phyloP scores from a whole-genome alignment of 805 yeast species.

The Ogataea siamensis region DNA sequence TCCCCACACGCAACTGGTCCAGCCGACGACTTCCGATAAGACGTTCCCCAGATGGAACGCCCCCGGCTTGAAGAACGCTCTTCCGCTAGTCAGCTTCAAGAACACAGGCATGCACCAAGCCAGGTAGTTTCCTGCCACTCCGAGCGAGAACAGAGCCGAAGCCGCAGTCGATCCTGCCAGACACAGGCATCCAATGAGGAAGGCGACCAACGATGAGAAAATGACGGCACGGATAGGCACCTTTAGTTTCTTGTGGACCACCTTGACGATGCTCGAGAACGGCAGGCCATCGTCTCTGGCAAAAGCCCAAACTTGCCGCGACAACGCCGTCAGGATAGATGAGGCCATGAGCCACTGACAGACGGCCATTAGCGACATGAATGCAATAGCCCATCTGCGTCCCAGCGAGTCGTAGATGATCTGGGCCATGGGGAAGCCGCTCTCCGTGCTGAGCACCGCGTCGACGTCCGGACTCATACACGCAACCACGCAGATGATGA shows the following conservation, averaged over 20 bases:
- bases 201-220: slow-evolving; percentile 49
- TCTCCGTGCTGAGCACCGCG: slow-evolving; percentile 40
- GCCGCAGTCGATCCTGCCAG: slow-evolving; percentile 61
- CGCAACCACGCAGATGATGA: slow-evolving; percentile 52
- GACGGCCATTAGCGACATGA: slow-evolving; percentile 54
- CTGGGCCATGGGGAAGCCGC: slow-evolving; percentile 68
- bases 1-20: slow-evolving; percentile 49
- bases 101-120: slow-evolving; percentile 64
- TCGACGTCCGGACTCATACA: slow-evolving; percentile 48
- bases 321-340: slow-evolving; percentile 58
- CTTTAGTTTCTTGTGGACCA: slow-evolving; percentile 51
- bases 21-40: slow-evolving; percentile 42
- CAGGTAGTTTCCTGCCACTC: slow-evolving; percentile 59
- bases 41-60: slow-evolving; percentile 59
- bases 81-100: slow-evolving; percentile 49
- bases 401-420: slow-evolving; percentile 62
- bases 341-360: slow-evolving; percentile 69
- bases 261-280: slow-evolving; percentile 51
- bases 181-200: slow-evolving; percentile 54
- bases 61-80: slow-evolving; percentile 57
- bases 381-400: slow-evolving; percentile 60
- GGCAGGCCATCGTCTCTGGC: slow-evolving; percentile 79
- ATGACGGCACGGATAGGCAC: slow-evolving; percentile 67
- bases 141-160: slow-evolving; percentile 63
- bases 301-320: slow-evolving; percentile 74